Conservation (phyloP, 345 rosid genomes). For the Lepidium aucheri region DNA sequence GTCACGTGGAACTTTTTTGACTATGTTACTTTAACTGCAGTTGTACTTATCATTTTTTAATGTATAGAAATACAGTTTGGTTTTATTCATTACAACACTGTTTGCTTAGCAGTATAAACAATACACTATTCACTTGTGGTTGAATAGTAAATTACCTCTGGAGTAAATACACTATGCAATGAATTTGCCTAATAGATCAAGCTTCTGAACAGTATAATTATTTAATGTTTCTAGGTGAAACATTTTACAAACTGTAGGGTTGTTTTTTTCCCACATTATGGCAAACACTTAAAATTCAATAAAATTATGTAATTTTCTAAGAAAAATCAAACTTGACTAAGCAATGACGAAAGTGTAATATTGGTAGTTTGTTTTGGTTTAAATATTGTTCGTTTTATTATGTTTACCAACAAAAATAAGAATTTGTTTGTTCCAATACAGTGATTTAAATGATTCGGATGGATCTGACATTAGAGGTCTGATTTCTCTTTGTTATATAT, state of each 20-base stretch:
- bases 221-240: background rate
- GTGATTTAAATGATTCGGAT: too few species aligned
- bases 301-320: background rate
- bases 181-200: background rate
- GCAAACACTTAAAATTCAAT: background rate
- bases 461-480: too few species aligned
- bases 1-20: conserved; percentile 28
- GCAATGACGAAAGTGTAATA: too few species aligned
- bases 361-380: too few species aligned
- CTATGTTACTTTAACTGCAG: conserved; percentile 16
- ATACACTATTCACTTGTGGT: background rate
- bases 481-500: too few species aligned
- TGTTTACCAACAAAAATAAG: too few species aligned
- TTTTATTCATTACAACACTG: background rate
- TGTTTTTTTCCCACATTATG: background rate
- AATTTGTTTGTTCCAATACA: too few species aligned
- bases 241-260: background rate
- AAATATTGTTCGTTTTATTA: too few species aligned
- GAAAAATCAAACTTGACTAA: background rate
- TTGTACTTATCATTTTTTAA: conserved; percentile 12
- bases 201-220: background rate
- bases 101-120: conserved; percentile 16
- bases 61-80: background rate
- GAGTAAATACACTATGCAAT: background rate
- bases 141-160: background rate